phyloP scores from a whole-genome alignment of 2,329 filamentous ascomycete genomes.

The Xylaria sp. region DNA sequence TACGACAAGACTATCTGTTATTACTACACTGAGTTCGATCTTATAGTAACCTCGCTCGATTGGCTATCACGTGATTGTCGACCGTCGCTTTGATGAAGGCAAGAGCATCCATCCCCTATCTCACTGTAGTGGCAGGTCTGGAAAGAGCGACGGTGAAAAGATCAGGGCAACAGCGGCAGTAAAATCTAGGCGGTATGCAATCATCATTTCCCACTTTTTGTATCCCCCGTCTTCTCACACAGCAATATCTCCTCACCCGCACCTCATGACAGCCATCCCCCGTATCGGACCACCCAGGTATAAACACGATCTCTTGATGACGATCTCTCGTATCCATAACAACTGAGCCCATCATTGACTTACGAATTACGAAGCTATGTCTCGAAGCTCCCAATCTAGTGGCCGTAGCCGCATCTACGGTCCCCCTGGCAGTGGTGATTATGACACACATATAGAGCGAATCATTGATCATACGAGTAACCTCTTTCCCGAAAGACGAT shows the following conservation, averaged over 20 bases:
- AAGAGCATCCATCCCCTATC: slow-evolving; percentile 13
- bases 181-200: not conserved
- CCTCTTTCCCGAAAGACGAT: slow-evolving; percentile 37
- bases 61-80: slow-evolving; percentile 26
- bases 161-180: not conserved
- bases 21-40: not conserved
- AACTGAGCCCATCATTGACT: not conserved
- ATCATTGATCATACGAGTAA: slow-evolving; percentile 47
- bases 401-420: slow-evolving; percentile 38
- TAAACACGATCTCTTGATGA: not conserved
- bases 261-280: not conserved
- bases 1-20: too few relatives aligned
- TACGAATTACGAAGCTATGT: slow-evolving; percentile 38
- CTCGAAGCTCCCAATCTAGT: slow-evolving; percentile 30
- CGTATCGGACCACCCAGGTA: not conserved
- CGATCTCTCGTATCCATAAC: not conserved
- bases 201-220: not conserved
- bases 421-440: slow-evolving; percentile 34
- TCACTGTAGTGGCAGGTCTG: not conserved
- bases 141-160: slow-evolving; percentile 18
- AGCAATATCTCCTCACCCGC: not conserved
- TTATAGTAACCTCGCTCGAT: not conserved
- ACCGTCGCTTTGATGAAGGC: not conserved
- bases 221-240: not conserved
- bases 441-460: slow-evolving; percentile 47